Percentiles rank a stretch among this genome's conserved stretches.
These are phyloP conservation scores for Bryoerythrophyllum caledonicum DNA, from an alignment of 225 moss, liverwort and hornwort genomes.

Conservation along the genomic window DNA sequence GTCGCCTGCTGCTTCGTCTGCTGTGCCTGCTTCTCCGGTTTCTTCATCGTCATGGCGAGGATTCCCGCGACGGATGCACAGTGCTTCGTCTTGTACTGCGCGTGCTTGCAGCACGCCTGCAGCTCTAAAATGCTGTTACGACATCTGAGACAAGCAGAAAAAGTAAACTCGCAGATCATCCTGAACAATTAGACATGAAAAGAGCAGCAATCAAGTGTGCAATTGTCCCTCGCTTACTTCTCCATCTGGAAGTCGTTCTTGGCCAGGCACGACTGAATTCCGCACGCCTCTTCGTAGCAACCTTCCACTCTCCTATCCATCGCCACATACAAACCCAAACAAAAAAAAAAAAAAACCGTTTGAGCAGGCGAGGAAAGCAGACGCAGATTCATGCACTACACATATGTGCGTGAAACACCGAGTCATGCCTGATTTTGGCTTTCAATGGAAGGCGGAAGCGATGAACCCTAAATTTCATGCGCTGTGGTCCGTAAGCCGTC, in stretches of 20 bases:
- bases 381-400: not conserved
- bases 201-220: not conserved
- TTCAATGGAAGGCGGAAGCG: too few species aligned
- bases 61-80: slow-evolving; percentile 37
- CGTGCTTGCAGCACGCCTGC: slow-evolving; percentile 36
- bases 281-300: slow-evolving; percentile 30
- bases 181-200: not conserved
- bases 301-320: slow-evolving; percentile 32
- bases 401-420: slow-evolving; percentile 25
- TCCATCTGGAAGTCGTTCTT: slow-evolving; percentile 41
- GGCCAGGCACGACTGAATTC: slow-evolving; percentile 33
- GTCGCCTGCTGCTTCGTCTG: slow-evolving; percentile 1
- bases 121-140: slow-evolving; percentile 31
- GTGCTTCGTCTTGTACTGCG: slow-evolving; percentile 43
- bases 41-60: slow-evolving; percentile 36
- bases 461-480: not conserved
- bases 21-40: not conserved
- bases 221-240: slow-evolving; percentile 12
- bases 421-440: slow-evolving; percentile 11
- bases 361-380: not conserved
- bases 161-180: not conserved
- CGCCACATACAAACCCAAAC: not conserved
- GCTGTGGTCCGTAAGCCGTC: too few species aligned
- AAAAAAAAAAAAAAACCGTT: not conserved
- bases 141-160: slow-evolving; percentile 22